Evolutionary conservation across 768 basidiomycete species (phyloP).

Genomic region (Albatrellus ellisii): DNA sequence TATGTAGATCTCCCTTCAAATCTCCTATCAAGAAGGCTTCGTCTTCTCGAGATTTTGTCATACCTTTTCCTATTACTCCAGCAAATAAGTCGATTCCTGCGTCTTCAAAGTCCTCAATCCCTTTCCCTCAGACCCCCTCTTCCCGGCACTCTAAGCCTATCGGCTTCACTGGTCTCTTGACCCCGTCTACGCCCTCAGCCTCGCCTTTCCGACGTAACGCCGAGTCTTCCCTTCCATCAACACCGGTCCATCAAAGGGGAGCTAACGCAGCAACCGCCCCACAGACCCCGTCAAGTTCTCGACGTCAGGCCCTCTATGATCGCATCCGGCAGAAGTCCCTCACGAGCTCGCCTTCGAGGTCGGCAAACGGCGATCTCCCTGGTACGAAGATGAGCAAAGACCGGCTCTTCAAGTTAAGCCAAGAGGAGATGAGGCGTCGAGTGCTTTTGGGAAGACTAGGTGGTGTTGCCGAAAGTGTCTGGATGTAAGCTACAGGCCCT

Average conservation of each 20-base stretch:
- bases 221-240: conserved; percentile 36
- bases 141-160: no score
- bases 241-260: conserved; percentile 53
- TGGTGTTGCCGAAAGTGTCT: conserved; percentile 76
- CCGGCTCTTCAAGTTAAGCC: conserved; percentile 55
- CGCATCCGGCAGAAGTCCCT: conserved; percentile 65
- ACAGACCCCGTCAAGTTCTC: conserved; percentile 59
- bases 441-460: conserved; percentile 66
- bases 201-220: conserved; percentile 15
- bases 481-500: conserved; percentile 41
- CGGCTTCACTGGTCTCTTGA: conserved; percentile 25
- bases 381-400: conserved; percentile 42
- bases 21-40: conserved; percentile 21
- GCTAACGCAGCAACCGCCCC: conserved; percentile 40
- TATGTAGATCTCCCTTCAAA: conserved; percentile 24
- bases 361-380: conserved; percentile 19
- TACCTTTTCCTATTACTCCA: conserved; percentile 38
- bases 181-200: conserved; percentile 22
- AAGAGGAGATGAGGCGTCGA: conserved; percentile 67
- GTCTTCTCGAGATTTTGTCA: conserved; percentile 24
- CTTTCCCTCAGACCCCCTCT: conserved; percentile 54
- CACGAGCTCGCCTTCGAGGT: conserved; percentile 52
- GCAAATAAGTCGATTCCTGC: conserved; percentile 26
- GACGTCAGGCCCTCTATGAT: conserved; percentile 71
- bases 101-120: conserved; percentile 31